Base-by-base conservation (phyloP, 2,329 filamentous ascomycete genomes). In the Colletotrichum siamense region DNA sequence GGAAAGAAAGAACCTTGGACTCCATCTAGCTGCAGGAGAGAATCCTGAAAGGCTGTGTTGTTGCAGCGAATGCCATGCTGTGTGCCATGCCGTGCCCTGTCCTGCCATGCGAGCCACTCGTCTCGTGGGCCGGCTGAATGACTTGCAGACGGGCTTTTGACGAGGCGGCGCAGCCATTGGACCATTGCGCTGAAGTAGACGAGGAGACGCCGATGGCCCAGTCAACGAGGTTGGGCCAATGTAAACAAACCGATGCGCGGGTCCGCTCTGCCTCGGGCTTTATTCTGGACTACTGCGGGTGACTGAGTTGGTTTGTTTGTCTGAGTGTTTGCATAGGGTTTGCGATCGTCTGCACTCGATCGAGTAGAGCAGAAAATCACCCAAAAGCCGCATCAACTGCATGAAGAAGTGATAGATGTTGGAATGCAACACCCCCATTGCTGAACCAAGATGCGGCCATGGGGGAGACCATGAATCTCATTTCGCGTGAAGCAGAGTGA, bases 211-310 rank as follows among this genome's bases (percentile, higher is more conserved):
- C 44, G 39, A 44, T 32, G 57, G 57, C 57, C 68, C 57, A 62
- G 68, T 70, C 57, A 63, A 63, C 57, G 26, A 52, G 68, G 26
- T 10, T 39, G 36, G 28, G 68, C 68, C 68, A 68, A 73, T 68
- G 70, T 73, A 75, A 75, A 75, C 63, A 73, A 72, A 73, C 49
- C 69, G 69, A 72, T 66, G 72, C 61, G 68, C 69, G 36, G 52
- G 62, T 65, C 62, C 57, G 18, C 28, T 30, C 16, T 30, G 5
- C 57, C 57, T 63, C 68, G 68, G 55, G 59, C 36, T 52, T 64
- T 64, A 64, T 22, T 36, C 15, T n/a, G 62, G 9, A 34, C 62
- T 64, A 64, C 34, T 62, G 70, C 70, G 55, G 65, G 71, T 69
- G 66, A 63, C 44, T 36, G 32, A 26, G 55, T 30, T 30, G 8